Conservation (phyloP, 2,329 filamentous ascomycete species). For the Zopfia rhizophila region DNA sequence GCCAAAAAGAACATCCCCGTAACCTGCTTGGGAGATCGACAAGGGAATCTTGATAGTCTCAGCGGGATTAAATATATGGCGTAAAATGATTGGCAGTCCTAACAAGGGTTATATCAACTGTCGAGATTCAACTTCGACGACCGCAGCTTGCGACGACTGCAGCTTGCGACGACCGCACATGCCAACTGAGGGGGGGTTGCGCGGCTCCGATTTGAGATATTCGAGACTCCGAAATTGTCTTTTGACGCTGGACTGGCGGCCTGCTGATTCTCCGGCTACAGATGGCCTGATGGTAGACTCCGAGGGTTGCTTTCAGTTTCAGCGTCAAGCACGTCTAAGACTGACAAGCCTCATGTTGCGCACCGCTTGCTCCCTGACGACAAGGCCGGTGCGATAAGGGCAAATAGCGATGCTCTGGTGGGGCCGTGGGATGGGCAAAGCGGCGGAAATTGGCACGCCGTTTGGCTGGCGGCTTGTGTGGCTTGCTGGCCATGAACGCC, state of each 20-base stretch:
- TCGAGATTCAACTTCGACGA: not conserved
- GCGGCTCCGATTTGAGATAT: too few species aligned
- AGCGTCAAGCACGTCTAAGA: too few species aligned
- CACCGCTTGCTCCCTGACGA: too few species aligned
- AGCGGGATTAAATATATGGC: not conserved
- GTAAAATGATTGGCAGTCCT: slow-evolving; percentile 6
- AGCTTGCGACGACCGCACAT: not conserved
- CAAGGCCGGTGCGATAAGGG: too few species aligned
- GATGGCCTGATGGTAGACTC: too few species aligned
- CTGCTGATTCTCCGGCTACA: too few species aligned
- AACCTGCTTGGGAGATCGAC: slow-evolving; percentile 12
- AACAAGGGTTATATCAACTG: slow-evolving; percentile 12
- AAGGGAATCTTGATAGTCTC: slow-evolving; percentile 4
- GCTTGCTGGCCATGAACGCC: slow-evolving; percentile 9
- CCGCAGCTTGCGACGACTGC: slow-evolving; percentile 5
- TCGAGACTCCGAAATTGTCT: too few species aligned
- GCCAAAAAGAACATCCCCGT: slow-evolving; percentile 2
- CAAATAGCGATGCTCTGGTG: slow-evolving; percentile 3
- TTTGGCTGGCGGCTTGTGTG: slow-evolving; percentile 8
- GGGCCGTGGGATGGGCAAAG: not conserved
- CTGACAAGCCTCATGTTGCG: too few species aligned
- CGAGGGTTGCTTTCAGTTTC: too few species aligned
- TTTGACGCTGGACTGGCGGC: too few species aligned
- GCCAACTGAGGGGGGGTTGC: not conserved
- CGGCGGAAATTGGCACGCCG: slow-evolving; percentile 12